Evolutionary conservation across 495 filamentous ascomycete genomes (phyloP).

Genomic region (Lentithecium fluviatile): DNA sequence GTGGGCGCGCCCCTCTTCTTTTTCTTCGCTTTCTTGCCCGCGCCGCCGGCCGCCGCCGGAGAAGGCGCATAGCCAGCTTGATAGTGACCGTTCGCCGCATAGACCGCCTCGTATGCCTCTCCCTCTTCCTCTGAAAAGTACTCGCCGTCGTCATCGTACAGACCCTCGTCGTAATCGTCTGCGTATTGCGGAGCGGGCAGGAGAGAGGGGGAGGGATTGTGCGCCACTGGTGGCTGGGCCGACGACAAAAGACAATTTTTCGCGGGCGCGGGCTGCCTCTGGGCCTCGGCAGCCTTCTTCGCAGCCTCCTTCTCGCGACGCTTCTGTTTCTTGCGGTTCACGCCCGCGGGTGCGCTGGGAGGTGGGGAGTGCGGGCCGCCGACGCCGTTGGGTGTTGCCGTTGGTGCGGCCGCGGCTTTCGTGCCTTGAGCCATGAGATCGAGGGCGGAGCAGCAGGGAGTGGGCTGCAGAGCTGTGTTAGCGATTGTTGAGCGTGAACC

Average conservation of each 20-base stretch:
- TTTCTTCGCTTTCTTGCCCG: constrained; percentile 62
- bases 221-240: constrained; percentile 8
- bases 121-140: constrained; percentile 48
- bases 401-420: constrained; percentile 33
- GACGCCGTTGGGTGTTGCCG: constrained; percentile 36
- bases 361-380: constrained; percentile 10
- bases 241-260: constrained; percentile 33
- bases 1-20: constrained; percentile 56
- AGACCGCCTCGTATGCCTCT: constrained; percentile 25
- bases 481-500: neutral
- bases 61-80: constrained; percentile 12
- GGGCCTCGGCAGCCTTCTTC: constrained; percentile 69
- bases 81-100: constrained; percentile 35
- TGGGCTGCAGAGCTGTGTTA: constrained; percentile 1
- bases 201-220: constrained; percentile 7
- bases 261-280: constrained; percentile 20
- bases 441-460: neutral
- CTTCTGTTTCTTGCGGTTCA: constrained; percentile 94
- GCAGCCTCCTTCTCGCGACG: constrained; percentile 49
- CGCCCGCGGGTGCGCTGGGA: constrained; percentile 36
- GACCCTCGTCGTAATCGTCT: constrained; percentile 39
- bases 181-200: constrained; percentile 35
- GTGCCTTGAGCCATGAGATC: constrained; percentile 37
- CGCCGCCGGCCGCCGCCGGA: neutral
- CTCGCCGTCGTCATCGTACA: constrained; percentile 46